Conservation (phyloP, 352 stramenopile species). For the Phytophthora cactorum region DNA sequence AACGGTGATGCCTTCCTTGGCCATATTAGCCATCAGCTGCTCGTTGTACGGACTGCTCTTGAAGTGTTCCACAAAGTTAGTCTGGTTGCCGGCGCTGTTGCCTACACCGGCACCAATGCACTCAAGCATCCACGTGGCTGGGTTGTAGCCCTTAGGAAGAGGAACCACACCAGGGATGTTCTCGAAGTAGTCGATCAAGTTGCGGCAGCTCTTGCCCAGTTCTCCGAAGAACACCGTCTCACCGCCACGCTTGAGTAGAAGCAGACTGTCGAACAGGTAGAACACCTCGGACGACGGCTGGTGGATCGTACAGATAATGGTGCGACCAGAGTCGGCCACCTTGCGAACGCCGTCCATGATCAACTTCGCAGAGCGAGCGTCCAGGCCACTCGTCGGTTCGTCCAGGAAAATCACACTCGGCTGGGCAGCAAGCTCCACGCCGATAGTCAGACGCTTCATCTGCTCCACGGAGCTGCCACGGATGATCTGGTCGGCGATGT, state of each 20-base stretch:
- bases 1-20: slow-evolving; percentile 31
- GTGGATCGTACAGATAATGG: slow-evolving; percentile 86
- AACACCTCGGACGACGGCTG: slow-evolving; percentile 38
- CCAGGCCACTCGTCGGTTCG: slow-evolving; percentile 7
- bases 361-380: slow-evolving; percentile 1
- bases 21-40: slow-evolving; percentile 17
- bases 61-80: slow-evolving; percentile 30
- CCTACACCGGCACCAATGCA: slow-evolving; percentile 51
- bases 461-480: slow-evolving; percentile 16
- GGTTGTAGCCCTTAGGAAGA: slow-evolving; percentile 51
- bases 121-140: slow-evolving; percentile 37
- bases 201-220: slow-evolving; percentile 32
- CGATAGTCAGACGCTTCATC: slow-evolving; percentile 4
- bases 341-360: slow-evolving; percentile 32
- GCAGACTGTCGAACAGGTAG: slow-evolving; percentile 73
- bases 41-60: slow-evolving; percentile 20
- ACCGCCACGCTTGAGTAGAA: slow-evolving; percentile 66
- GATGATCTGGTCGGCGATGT: slow-evolving; percentile 15
- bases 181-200: slow-evolving; percentile 47
- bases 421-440: slow-evolving; percentile 7
- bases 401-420: slow-evolving; percentile 14
- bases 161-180: slow-evolving; percentile 18
- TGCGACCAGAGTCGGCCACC: slow-evolving; percentile 61
- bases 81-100: slow-evolving; percentile 18
- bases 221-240: slow-evolving; percentile 47